phyloP scores from a whole-genome alignment of 192 early-diverging fungal genomes.

The Rhizoclosmatium globosum region DNA sequence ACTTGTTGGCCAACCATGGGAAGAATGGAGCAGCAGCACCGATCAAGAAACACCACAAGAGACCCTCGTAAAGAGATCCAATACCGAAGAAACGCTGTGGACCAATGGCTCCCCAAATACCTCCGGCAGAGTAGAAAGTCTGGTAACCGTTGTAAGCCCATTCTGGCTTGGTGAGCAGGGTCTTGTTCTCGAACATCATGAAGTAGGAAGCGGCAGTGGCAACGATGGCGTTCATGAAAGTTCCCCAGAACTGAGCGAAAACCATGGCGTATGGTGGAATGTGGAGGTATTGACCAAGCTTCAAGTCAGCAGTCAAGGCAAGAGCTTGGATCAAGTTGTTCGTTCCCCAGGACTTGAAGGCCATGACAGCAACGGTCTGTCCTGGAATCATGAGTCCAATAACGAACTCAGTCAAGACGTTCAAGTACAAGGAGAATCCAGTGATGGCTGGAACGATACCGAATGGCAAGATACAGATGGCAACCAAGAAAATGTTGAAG shows the following conservation, averaged over 20 bases:
- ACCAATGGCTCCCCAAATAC: constrained; percentile 66
- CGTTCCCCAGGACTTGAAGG: constrained; percentile 79
- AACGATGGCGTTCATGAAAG: constrained; percentile 71
- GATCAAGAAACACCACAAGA: constrained; percentile 42
- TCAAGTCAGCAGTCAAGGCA: constrained; percentile 63
- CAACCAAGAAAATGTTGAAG: constrained; percentile 52
- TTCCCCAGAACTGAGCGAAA: constrained; percentile 78
- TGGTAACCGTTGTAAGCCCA: constrained; percentile 32
- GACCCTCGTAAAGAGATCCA: constrained; percentile 34
- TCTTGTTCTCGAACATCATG: constrained; percentile 32
- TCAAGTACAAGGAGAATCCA: constrained; percentile 51
- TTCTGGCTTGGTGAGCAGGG: constrained; percentile 11
- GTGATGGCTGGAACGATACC: constrained; percentile 58
- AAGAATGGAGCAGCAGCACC: constrained; percentile 48
- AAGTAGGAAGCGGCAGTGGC: constrained; percentile 68
- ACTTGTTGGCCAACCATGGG: constrained; percentile 56
- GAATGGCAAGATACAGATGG: constrained; percentile 65
- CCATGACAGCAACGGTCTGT: constrained; percentile 69
- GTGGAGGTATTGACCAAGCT: constrained; percentile 76
- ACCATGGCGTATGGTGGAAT: constrained; percentile 81
- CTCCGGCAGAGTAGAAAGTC: constrained; percentile 38
- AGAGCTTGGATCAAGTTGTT: constrained; percentile 69
- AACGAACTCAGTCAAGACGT: constrained; percentile 70
- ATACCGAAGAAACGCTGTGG: constrained; percentile 66
- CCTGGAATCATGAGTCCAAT: constrained; percentile 69